These are phyloP conservation scores for Colletotrichum spinosum DNA, from an alignment of 2,329 filamentous ascomycete genomes.

Conservation along the genomic window DNA sequence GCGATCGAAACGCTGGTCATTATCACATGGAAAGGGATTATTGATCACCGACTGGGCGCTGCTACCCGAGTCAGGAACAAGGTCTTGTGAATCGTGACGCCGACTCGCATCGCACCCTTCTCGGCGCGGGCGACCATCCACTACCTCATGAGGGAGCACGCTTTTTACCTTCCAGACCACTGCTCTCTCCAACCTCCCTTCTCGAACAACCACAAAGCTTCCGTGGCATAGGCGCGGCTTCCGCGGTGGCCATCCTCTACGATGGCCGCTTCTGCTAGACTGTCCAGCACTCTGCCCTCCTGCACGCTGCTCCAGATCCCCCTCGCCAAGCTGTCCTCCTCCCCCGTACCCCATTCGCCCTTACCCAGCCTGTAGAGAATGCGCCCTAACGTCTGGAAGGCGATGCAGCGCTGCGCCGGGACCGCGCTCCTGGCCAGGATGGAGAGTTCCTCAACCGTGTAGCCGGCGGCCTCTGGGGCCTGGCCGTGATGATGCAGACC, in stretches of 20 bases:
- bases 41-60: too few species aligned
- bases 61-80: constrained; percentile 6
- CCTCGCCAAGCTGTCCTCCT: constrained; percentile 72
- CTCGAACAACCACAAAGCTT: constrained; percentile 87
- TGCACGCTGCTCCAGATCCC: constrained; percentile 88
- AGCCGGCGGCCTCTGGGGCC: constrained; percentile 92
- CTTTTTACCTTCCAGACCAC: constrained; percentile 64
- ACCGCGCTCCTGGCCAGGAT: constrained; percentile 84
- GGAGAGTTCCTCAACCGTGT: constrained; percentile 89
- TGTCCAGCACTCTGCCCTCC: constrained; percentile 80
- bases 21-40: too few species aligned
- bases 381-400: constrained; percentile 90
- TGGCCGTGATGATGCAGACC: constrained; percentile 95
- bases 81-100: constrained; percentile 8
- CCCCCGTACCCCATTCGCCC: constrained; percentile 73
- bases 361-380: constrained; percentile 85
- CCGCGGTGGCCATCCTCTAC: constrained; percentile 79
- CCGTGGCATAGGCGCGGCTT: constrained; percentile 84
- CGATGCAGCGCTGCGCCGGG: constrained; percentile 87
- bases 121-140: background rate
- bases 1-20: too few species aligned
- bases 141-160: background rate
- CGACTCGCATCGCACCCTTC: constrained; percentile 5
- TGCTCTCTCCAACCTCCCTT: constrained; percentile 78
- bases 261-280: constrained; percentile 80